Evolutionary conservation across 2,329 filamentous ascomycete genomes (phyloP).

Genomic region (Arthrobotrys iridis): DNA sequence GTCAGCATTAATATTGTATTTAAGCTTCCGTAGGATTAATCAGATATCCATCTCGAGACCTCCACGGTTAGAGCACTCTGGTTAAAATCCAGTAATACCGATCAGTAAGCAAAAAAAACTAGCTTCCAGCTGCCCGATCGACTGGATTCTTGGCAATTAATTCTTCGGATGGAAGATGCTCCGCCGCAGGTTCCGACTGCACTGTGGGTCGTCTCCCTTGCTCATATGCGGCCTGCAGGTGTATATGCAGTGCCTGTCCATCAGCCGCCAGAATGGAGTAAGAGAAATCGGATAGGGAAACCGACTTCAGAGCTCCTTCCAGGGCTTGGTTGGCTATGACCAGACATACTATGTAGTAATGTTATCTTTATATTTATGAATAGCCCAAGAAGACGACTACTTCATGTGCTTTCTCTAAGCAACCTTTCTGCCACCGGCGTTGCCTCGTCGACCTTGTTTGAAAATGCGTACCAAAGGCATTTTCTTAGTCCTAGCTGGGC

Average conservation of each 20-base stretch:
- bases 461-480: conserved; percentile 15
- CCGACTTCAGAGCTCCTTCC: not conserved
- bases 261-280: not conserved
- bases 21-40: not conserved
- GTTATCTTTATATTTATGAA: conserved; percentile 7
- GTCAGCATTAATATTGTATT: not conserved
- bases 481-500: not conserved
- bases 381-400: not conserved
- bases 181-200: conserved; percentile 1
- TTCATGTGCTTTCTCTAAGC: not conserved
- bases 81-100: too few relatives aligned
- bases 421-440: not conserved
- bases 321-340: too few relatives aligned
- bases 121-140: not conserved
- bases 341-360: not conserved
- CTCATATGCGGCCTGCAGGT: too few relatives aligned
- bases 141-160: not conserved
- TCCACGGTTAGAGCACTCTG: not conserved
- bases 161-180: not conserved
- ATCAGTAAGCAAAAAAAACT: not conserved
- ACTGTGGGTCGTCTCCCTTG: conserved; percentile 5
- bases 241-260: not conserved
- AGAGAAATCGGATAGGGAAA: not conserved
- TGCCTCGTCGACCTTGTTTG: not conserved
- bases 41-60: not conserved